A percentile compares a stretch with the other conserved stretches of the same genome.
Evolutionary conservation across 2,329 filamentous ascomycete species (phyloP).

Genomic region (Didymella sp.): DNA sequence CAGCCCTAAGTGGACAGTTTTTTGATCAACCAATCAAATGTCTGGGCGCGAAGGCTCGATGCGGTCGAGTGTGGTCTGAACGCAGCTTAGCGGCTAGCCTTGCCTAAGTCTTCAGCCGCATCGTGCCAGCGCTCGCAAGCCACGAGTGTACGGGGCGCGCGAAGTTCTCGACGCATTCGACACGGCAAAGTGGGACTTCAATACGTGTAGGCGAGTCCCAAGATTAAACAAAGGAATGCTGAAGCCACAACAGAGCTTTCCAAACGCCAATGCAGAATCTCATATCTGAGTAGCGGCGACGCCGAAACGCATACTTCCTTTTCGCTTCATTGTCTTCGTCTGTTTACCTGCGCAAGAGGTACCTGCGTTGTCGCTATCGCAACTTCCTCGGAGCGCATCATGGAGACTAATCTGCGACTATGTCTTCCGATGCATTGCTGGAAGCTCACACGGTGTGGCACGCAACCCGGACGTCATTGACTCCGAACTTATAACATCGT

Average conservation of each 20-base stretch:
- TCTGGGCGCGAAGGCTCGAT: not conserved
- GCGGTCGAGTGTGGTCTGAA: not conserved
- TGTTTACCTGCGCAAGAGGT: not conserved
- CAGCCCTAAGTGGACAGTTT: conserved; percentile 8
- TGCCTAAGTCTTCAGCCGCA: conserved; percentile 10
- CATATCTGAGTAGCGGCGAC: not conserved
- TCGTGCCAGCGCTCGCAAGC: conserved; percentile 6
- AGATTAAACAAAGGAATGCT: not conserved
- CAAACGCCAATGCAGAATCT: not conserved
- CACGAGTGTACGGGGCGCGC: conserved; percentile 16
- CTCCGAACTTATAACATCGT: not conserved
- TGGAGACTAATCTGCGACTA: not conserved
- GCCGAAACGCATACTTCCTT: not conserved
- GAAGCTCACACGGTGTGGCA: not conserved
- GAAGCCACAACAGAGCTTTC: not conserved
- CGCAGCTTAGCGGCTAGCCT: conserved; percentile 2
- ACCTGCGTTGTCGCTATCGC: not conserved
- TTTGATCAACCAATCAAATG: conserved; percentile 3
- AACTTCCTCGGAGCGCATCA: not conserved
- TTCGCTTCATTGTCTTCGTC: not conserved
- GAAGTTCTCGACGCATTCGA: conserved; percentile 6
- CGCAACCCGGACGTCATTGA: not conserved
- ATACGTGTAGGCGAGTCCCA: conserved; percentile 5
- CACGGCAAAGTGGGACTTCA: conserved; percentile 8
- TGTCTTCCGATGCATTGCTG: conserved; percentile 10